Conservation (phyloP, 208 protist species). For the Tritrichomonas musculus region DNA sequence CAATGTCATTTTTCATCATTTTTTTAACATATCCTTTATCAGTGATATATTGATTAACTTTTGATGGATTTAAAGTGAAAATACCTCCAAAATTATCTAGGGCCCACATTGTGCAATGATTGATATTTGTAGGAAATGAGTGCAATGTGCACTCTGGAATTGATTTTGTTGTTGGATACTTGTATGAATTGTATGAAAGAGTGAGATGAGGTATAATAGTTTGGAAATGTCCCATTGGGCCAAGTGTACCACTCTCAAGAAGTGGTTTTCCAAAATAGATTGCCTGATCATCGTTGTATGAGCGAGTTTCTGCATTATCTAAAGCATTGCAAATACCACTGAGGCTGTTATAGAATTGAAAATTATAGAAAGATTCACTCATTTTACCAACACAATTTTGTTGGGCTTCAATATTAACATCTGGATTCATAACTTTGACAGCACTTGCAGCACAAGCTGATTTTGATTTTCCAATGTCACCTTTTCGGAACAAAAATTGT, state of each 20-base stretch:
- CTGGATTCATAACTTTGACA: constrained; percentile 79
- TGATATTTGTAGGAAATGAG: constrained; percentile 91
- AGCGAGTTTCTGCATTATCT: constrained; percentile 79
- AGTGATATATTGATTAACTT: background rate
- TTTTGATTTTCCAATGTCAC: constrained; percentile 87
- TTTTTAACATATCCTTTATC: background rate
- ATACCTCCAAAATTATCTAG: background rate
- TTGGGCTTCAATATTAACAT: constrained; percentile 41
- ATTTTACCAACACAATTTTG: constrained; percentile 73
- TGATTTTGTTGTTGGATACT: constrained; percentile 91
- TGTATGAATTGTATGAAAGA: constrained; percentile 84
- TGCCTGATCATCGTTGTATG: constrained; percentile 55
- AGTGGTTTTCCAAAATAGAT: constrained; percentile 90
- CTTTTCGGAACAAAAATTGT: constrained; percentile 96
- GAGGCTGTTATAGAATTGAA: constrained; percentile 84
- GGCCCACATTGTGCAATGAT: constrained; percentile 56
- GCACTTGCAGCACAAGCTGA: constrained; percentile 75
- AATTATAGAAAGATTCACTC: constrained; percentile 72
- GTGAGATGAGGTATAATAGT: constrained; percentile 65
- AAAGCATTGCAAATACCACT: constrained; percentile 90
- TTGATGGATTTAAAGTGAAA: background rate
- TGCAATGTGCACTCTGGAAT: constrained; percentile 99
- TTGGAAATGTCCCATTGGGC: constrained; percentile 86
- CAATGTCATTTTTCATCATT: background rate
- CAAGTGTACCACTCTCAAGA: constrained; percentile 97